Conservation (phyloP, 306 rosid species). For the Gastrolobium villosum region DNA sequence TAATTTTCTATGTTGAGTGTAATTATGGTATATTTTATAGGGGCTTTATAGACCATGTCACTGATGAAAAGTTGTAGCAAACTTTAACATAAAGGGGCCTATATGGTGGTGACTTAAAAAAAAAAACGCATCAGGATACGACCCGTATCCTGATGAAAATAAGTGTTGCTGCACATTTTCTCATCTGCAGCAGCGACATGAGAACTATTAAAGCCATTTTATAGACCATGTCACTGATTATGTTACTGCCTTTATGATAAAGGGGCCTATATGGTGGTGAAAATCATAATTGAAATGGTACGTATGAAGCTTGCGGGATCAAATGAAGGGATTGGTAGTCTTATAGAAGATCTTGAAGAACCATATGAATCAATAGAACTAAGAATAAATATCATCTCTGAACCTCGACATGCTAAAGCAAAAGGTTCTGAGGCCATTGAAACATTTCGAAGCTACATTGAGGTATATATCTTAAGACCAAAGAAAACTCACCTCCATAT, state of each 20-base stretch:
- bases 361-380: conserved; percentile 74
- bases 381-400: conserved; percentile 76
- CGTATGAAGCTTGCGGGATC: conserved; percentile 84
- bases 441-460: conserved; percentile 67
- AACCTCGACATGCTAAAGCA: conserved; percentile 77
- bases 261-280: conserved; percentile 94
- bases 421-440: conserved; percentile 73
- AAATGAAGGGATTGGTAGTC: conserved; percentile 84
- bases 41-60: not conserved
- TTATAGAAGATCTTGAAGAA: conserved; percentile 83
- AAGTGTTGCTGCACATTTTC: too few species aligned
- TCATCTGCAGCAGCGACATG: too few species aligned
- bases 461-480: conserved; percentile 56
- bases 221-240: not conserved
- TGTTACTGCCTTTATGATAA: conserved; percentile 11
- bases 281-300: conserved; percentile 89
- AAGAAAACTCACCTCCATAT: not conserved
- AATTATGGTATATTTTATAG: not conserved
- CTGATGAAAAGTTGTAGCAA: too few species aligned
- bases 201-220: too few species aligned
- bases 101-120: too few species aligned
- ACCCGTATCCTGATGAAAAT: too few species aligned
- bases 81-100: too few species aligned
- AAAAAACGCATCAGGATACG: too few species aligned
- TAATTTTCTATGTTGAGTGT: not conserved